These are phyloP conservation scores for Ogataea populi-albae DNA, from an alignment of 805 yeast species.

Conservation along the genomic window DNA sequence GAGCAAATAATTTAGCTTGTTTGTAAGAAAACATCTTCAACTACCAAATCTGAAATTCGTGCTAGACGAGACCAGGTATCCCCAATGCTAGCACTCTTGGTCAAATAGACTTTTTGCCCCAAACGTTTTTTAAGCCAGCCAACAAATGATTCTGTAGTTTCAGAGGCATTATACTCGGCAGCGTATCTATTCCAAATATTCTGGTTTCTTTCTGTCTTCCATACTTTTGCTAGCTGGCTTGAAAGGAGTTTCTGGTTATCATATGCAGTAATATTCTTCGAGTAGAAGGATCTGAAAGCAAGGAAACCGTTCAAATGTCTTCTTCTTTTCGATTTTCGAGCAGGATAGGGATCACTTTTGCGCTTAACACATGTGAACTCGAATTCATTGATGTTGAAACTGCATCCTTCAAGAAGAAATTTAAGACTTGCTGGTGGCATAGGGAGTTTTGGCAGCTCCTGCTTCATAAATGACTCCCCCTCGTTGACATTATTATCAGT, in stretches of 20 bases:
- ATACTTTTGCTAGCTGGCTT: constrained; percentile 14
- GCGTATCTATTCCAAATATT: constrained; percentile 33
- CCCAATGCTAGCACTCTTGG: background rate
- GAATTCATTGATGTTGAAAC: background rate
- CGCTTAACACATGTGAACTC: background rate
- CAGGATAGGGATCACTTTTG: background rate
- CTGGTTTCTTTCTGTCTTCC: constrained; percentile 30
- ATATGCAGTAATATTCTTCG: constrained; percentile 9
- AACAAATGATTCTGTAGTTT: constrained; percentile 9
- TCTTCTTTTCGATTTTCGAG: constrained; percentile 2
- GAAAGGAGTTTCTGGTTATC: constrained; percentile 14
- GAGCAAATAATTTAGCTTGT: constrained; percentile 22
- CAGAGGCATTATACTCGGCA: constrained; percentile 26
- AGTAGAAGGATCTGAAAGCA: constrained; percentile 19
- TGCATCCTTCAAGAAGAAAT: constrained; percentile 2
- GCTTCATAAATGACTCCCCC: constrained; percentile 2
- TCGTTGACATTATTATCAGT: too few relatives aligned
- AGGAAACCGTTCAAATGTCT: constrained; percentile 17
- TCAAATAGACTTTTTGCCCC: constrained; percentile 6
- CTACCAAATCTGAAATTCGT: constrained; percentile 17
- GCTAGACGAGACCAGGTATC: constrained; percentile 9
- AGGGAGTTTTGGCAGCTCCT: constrained; percentile 12
- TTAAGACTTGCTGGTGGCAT: constrained; percentile 7
- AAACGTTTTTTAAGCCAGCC: constrained; percentile 17
- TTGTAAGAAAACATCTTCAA: constrained; percentile 16